phyloP scores from a whole-genome alignment of 805 yeast species.

The Starmerella khaoyaiensis region DNA sequence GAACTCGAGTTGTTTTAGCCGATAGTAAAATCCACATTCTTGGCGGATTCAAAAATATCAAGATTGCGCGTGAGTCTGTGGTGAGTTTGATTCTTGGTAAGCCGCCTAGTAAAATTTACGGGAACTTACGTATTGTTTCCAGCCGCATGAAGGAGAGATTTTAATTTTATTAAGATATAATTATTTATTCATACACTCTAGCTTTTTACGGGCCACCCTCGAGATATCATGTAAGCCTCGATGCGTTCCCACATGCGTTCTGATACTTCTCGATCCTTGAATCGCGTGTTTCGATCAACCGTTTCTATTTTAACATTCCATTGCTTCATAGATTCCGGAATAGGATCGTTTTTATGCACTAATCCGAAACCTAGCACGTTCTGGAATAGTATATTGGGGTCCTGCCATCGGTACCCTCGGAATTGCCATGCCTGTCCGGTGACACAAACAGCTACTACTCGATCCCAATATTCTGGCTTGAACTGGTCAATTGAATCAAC shows the following conservation, averaged over 20 bases:
- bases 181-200: neutral
- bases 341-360: constrained; percentile 61
- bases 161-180: constrained; percentile 26
- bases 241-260: constrained; percentile 74
- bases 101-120: constrained; percentile 97
- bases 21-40: constrained; percentile 92
- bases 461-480: constrained; percentile 95
- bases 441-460: constrained; percentile 89
- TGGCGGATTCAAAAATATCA: constrained; percentile 93
- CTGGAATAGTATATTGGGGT: constrained; percentile 70
- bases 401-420: constrained; percentile 67
- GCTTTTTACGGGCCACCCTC: constrained; percentile 39
- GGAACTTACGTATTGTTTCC: constrained; percentile 91
- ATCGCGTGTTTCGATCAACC: constrained; percentile 70
- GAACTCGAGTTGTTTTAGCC: constrained; percentile 95
- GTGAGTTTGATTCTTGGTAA: constrained; percentile 90
- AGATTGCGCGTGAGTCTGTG: constrained; percentile 97
- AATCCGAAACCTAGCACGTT: constrained; percentile 72
- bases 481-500: constrained; percentile 81
- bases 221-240: constrained; percentile 56
- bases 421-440: constrained; percentile 98
- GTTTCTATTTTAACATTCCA: constrained; percentile 81
- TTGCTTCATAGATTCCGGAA: constrained; percentile 60
- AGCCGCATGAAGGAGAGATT: constrained; percentile 94
- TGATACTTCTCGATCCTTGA: constrained; percentile 77